A percentile compares a stretch with the other conserved stretches of the same genome.
Evolutionary conservation across 75 land plant species (phyloP).

Genomic region (Adiantum capillusveneris): DNA sequence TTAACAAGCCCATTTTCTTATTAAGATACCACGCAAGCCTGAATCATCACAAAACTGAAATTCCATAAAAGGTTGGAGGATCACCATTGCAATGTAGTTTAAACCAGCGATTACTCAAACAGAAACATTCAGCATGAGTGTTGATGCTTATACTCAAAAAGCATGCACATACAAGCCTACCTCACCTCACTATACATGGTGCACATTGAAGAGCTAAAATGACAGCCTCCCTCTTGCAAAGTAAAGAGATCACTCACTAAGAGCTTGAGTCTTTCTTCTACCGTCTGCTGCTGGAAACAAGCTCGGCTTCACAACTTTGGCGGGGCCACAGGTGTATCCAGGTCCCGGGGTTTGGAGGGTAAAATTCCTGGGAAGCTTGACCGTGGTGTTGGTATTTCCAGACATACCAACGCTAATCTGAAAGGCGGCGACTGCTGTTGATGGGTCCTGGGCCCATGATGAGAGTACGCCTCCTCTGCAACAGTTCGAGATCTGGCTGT

Average conservation of each 20-base stretch:
- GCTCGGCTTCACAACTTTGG: conserved; percentile 45
- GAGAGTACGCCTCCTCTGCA: conserved; percentile 69
- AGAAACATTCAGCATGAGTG: conserved; percentile 48
- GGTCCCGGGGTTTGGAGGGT: conserved; percentile 70
- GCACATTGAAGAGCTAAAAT: conserved; percentile 63
- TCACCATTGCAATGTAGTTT: too few species aligned
- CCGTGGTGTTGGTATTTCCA: conserved; percentile 70
- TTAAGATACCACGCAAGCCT: too few species aligned
- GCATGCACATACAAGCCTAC: conserved; percentile 68
- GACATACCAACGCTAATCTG: conserved; percentile 61
- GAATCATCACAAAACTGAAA: too few species aligned
- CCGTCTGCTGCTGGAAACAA: conserved; percentile 47
- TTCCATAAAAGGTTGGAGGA: too few species aligned
- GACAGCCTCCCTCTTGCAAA: too few species aligned
- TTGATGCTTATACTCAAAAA: conserved; percentile 65
- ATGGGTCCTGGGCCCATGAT: conserved; percentile 65
- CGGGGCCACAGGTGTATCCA: conserved; percentile 77
- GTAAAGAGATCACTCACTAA: conserved; percentile 38
- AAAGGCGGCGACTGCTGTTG: conserved; percentile 48
- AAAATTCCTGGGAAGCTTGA: conserved; percentile 56
- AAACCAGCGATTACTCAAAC: too few species aligned
- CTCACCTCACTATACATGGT: too few species aligned
- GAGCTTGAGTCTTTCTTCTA: conserved; percentile 62
- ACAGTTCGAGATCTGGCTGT: conserved; percentile 63
- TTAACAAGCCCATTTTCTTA: too few species aligned